Conservation (phyloP, 2,329 filamentous ascomycete genomes). For the Fusarium irregulare region DNA sequence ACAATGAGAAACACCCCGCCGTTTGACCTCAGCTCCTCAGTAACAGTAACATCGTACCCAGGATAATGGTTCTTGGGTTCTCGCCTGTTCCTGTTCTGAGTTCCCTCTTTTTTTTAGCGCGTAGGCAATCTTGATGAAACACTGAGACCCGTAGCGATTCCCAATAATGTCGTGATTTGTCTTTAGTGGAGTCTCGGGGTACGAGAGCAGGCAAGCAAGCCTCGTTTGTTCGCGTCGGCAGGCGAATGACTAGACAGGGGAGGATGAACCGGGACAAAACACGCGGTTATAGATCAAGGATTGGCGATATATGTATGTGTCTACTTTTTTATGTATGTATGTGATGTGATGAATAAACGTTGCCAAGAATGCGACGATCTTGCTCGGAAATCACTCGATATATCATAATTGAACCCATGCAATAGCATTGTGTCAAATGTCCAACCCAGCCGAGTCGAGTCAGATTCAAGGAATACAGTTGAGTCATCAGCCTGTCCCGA, state of each 20-base stretch:
- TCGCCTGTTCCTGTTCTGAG: background rate
- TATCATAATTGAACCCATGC: background rate
- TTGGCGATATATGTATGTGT: background rate
- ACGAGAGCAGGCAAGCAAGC: background rate
- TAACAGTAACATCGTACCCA: constrained; percentile 6
- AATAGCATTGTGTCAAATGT: background rate
- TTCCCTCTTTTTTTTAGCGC: background rate
- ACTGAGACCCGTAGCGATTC: background rate
- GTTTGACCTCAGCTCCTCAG: constrained; percentile 14
- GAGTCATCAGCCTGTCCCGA: constrained; percentile 2
- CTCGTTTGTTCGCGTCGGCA: background rate
- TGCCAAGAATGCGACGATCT: background rate
- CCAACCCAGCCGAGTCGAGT: background rate
- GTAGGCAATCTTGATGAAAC: constrained; percentile 7
- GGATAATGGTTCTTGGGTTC: constrained; percentile 15
- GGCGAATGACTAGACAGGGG: background rate
- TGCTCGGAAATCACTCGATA: background rate
- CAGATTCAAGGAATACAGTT: background rate
- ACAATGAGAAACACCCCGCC: background rate
- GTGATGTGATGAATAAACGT: constrained; percentile 4
- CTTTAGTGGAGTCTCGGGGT: background rate
- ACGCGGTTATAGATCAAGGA: constrained; percentile 27
- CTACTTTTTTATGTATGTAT: background rate
- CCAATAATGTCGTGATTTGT: background rate
- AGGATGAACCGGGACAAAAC: background rate